These are phyloP conservation scores for Brassica nigra DNA, from an alignment of 345 rosid genomes.

Conservation along the genomic window DNA sequence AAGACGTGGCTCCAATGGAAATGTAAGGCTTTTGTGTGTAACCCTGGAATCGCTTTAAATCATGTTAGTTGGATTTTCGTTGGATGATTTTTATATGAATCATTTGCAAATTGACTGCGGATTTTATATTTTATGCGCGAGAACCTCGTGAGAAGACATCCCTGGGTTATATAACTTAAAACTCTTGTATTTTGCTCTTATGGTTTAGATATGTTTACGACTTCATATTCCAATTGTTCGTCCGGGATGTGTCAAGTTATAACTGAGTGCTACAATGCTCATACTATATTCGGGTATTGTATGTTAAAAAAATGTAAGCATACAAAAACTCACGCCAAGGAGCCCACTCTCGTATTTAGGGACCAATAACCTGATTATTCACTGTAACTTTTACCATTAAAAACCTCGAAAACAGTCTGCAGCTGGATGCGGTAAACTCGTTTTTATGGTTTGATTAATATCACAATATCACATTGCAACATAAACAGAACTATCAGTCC, in stretches of 20 bases:
- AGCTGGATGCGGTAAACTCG: background rate
- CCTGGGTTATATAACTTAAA: conserved; percentile 24
- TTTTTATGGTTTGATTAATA: background rate
- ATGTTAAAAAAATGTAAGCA: no score
- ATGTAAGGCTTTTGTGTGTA: conserved; percentile 50
- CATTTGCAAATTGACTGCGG: conserved; percentile 23
- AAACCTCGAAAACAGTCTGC: no score
- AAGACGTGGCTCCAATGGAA: conserved; percentile 86
- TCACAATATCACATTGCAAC: background rate
- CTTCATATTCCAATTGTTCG: no score
- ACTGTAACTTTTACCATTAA: no score
- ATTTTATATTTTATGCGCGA: conserved; percentile 19
- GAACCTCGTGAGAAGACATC: conserved; percentile 9
- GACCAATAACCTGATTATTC: no score
- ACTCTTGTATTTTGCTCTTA: conserved; percentile 12
- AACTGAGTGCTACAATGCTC: no score
- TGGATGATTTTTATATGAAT: conserved; percentile 27
- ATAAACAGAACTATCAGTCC: background rate
- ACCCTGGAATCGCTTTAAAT: conserved; percentile 1
- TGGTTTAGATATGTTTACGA: background rate
- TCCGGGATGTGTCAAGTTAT: no score
- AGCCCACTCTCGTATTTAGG: no score
- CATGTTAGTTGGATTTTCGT: conserved; percentile 35
- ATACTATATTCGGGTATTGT: no score
- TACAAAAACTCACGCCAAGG: no score